A percentile compares a stretch with the other conserved stretches of the same genome.
phyloP scores from a whole-genome alignment of 257 asterid species.

The Nicotiana otophora region DNA sequence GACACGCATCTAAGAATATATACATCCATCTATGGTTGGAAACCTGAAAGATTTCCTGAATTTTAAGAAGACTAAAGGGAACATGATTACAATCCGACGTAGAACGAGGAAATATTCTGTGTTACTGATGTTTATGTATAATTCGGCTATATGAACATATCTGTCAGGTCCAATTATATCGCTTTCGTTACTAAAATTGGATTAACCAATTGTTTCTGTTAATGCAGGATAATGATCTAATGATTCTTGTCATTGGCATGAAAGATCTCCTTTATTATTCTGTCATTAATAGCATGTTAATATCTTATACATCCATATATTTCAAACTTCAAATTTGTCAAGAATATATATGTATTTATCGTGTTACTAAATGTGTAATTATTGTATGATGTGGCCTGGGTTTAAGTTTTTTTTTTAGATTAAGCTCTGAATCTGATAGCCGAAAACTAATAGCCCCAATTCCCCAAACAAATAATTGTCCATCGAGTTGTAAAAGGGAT shows the following conservation, averaged over 20 bases:
- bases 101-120: background rate
- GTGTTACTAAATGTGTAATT: background rate
- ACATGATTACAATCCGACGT: background rate
- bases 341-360: background rate
- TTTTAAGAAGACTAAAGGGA: background rate
- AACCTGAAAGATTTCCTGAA: background rate
- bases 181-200: background rate
- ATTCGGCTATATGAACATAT: background rate
- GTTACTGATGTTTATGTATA: background rate
- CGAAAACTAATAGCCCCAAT: background rate
- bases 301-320: background rate
- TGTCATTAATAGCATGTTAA: background rate
- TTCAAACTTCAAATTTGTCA: background rate
- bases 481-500: background rate
- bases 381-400: background rate
- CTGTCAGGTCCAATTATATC: background rate
- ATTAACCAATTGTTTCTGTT: background rate
- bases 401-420: too few relatives aligned
- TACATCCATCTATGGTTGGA: too few relatives aligned
- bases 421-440: background rate
- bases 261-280: background rate
- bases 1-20: too few relatives aligned
- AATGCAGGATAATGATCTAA: background rate
- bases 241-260: background rate
- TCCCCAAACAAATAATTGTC: background rate